Percentiles rank a stretch among this genome's conserved stretches.
Conservation (phyloP, 2,329 filamentous ascomycete species). For the Aaosphaeria pasadenensis region DNA sequence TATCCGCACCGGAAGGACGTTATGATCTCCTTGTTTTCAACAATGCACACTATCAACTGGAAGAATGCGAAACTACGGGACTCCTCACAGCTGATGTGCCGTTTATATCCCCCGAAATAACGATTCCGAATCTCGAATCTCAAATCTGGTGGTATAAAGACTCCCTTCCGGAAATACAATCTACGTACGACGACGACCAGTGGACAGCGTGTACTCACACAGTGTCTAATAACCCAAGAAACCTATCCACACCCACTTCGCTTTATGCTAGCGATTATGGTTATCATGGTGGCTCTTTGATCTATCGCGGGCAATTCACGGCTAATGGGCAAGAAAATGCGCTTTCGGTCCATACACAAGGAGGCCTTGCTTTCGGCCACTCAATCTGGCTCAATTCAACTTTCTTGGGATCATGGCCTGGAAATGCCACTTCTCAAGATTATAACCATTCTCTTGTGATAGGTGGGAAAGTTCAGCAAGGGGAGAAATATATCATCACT, state of each 20-base stretch:
- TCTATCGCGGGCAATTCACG: too few relatives aligned
- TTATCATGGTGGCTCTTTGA: too few relatives aligned
- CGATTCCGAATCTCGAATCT: slow-evolving; percentile 56
- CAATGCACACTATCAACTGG: slow-evolving; percentile 60
- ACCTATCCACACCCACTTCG: not conserved
- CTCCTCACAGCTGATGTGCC: slow-evolving; percentile 52
- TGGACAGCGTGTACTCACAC: slow-evolving; percentile 50
- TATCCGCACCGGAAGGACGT: slow-evolving; percentile 47
- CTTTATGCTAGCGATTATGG: too few relatives aligned
- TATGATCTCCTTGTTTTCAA: slow-evolving; percentile 50
- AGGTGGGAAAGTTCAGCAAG: slow-evolving; percentile 22
- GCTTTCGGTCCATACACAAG: too few relatives aligned
- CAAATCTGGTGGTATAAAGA: slow-evolving; percentile 69
- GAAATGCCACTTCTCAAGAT: slow-evolving; percentile 51
- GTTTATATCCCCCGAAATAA: slow-evolving; percentile 50
- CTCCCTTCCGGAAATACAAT: slow-evolving; percentile 65
- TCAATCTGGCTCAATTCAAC: slow-evolving; percentile 63
- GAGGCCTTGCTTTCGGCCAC: slow-evolving; percentile 61
- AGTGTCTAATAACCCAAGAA: not conserved
- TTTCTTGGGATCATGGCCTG: slow-evolving; percentile 62
- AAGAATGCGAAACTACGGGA: slow-evolving; percentile 37
- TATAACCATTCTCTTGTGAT: too few relatives aligned
- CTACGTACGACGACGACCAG: slow-evolving; percentile 63
- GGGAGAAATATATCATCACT: slow-evolving; percentile 60
- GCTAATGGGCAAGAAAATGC: too few relatives aligned